Conservation (phyloP, 2,329 filamentous ascomycete genomes). For the Corniculantispora saksenae region DNA sequence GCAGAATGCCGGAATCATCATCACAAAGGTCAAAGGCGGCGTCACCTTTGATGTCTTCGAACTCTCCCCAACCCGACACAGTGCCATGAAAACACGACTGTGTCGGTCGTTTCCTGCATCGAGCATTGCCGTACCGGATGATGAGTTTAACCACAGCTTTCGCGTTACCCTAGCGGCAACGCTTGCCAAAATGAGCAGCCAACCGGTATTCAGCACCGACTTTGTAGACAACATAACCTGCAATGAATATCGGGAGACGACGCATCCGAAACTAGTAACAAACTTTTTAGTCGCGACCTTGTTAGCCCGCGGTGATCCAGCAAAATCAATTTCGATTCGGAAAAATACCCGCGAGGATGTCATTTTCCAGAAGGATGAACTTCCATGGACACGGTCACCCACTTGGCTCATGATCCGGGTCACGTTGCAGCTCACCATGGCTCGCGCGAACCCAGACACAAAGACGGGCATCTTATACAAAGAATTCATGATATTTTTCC, state of each 20-base stretch:
- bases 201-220: background rate
- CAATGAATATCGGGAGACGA: background rate
- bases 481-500: background rate
- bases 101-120: background rate
- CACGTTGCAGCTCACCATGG: background rate
- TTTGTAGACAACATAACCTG: background rate
- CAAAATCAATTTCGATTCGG: background rate
- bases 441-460: background rate
- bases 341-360: conserved; percentile 4
- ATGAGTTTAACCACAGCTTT: background rate
- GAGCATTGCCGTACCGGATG: background rate
- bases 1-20: conserved; percentile 4
- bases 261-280: background rate
- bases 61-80: background rate
- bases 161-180: background rate
- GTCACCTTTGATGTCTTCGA: background rate
- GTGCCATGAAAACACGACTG: background rate
- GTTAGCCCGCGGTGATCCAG: background rate
- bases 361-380: background rate
- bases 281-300: background rate
- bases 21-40: background rate
- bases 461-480: background rate
- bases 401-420: conserved; percentile 2
- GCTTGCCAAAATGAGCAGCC: conserved; percentile 2
- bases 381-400: background rate